A percentile compares a stretch with the other conserved stretches of the same genome.
phyloP scores from a whole-genome alignment of 768 basidiomycete species.

The Phylloporus sp. region DNA sequence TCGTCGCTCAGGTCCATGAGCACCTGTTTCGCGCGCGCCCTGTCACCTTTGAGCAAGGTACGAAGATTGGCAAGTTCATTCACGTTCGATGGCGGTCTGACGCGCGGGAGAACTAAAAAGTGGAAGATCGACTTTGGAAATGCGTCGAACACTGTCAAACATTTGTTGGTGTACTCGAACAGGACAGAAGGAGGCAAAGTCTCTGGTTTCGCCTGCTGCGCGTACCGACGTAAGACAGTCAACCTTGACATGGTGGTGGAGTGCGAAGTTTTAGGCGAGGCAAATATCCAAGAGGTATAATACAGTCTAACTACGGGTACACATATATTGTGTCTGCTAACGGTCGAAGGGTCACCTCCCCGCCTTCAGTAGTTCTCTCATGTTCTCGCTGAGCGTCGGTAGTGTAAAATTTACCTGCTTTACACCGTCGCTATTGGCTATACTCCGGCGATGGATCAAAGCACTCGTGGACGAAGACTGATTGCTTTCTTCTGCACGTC shows the following conservation, averaged over 20 bases:
- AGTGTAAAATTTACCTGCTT: slow-evolving; percentile 33
- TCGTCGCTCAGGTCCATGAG: slow-evolving; percentile 51
- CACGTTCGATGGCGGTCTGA: slow-evolving; percentile 27
- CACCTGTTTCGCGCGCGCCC: slow-evolving; percentile 48
- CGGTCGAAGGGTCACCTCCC: slow-evolving; percentile 29
- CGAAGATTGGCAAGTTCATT: slow-evolving; percentile 49
- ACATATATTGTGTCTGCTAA: slow-evolving; percentile 2
- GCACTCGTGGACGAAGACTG: slow-evolving; percentile 17
- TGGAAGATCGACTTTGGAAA: slow-evolving; percentile 86
- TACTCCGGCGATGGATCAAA: slow-evolving; percentile 33
- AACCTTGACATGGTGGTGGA: slow-evolving; percentile 34
- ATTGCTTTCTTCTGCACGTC: slow-evolving; percentile 52
- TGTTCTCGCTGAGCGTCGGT: slow-evolving; percentile 54
- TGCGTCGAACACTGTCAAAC: slow-evolving; percentile 66
- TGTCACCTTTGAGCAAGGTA: slow-evolving; percentile 51
- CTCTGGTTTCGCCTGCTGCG: slow-evolving; percentile 41
- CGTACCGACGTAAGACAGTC: slow-evolving; percentile 59
- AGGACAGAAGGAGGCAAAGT: slow-evolving; percentile 56
- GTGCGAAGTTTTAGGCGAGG: neutral
- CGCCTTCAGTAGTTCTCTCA: slow-evolving; percentile 54
- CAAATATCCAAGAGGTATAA: slow-evolving; percentile 9
- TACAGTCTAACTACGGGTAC: slow-evolving; percentile 11
- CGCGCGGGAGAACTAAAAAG: slow-evolving; percentile 77
- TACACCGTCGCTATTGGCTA: slow-evolving; percentile 4
- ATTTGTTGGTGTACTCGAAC: slow-evolving; percentile 48